These are phyloP conservation scores for Monosporozyma solicola DNA, from an alignment of 805 yeast species.

Conservation along the genomic window DNA sequence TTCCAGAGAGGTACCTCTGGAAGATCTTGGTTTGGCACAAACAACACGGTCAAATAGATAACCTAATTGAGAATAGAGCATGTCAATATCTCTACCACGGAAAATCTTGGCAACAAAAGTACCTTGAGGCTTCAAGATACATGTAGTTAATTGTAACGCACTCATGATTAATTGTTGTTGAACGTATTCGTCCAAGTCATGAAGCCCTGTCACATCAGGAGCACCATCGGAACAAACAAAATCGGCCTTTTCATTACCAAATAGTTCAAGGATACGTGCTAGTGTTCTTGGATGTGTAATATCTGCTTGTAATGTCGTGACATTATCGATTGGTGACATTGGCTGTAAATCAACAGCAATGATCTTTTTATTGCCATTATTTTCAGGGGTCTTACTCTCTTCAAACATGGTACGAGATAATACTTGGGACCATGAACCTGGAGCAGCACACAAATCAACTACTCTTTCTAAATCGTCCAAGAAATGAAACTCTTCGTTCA, in stretches of 20 bases:
- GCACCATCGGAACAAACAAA: slow-evolving; percentile 97
- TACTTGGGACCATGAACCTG: slow-evolving; percentile 98
- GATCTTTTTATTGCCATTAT: slow-evolving; percentile 47
- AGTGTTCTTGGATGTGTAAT: slow-evolving; percentile 93
- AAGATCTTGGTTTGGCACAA: slow-evolving; percentile 94
- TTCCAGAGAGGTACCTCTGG: slow-evolving; percentile 90
- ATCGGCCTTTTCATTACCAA: slow-evolving; percentile 91
- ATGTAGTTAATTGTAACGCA: slow-evolving; percentile 86
- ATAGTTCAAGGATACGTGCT: slow-evolving; percentile 60
- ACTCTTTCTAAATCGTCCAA: slow-evolving; percentile 66
- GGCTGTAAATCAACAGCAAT: slow-evolving; percentile 96
- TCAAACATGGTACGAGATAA: slow-evolving; percentile 59
- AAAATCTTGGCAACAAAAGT: slow-evolving; percentile 92
- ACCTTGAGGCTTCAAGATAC: slow-evolving; percentile 83
- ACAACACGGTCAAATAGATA: slow-evolving; percentile 75
- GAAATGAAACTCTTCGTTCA: slow-evolving; percentile 82
- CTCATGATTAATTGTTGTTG: slow-evolving; percentile 91
- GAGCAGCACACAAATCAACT: slow-evolving; percentile 97
- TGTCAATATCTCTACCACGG: slow-evolving; percentile 91
- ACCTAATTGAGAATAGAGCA: slow-evolving; percentile 87
- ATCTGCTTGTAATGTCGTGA: slow-evolving; percentile 87
- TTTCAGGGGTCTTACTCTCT: slow-evolving; percentile 27
- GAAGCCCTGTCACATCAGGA: slow-evolving; percentile 96
- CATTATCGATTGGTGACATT: slow-evolving; percentile 92
- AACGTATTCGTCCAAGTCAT: slow-evolving; percentile 92